Conservation (phyloP, 192 early-diverging fungal species). For the Phycomyces blakesleeanus region DNA sequence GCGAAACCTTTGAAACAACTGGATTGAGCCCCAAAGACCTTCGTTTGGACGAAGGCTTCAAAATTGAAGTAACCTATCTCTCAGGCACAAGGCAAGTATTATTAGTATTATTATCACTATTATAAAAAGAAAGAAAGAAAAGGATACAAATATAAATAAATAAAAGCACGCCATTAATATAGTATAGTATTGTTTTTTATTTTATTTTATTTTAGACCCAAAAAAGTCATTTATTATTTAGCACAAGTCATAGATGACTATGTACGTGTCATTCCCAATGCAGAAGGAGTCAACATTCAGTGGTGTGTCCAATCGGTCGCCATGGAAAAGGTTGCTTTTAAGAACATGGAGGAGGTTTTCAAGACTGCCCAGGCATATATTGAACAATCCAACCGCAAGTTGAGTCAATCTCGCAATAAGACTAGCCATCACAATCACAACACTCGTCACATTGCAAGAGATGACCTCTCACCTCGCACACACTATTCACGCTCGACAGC, state of each 20-base stretch:
- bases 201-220: constrained; percentile 48
- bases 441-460: background rate
- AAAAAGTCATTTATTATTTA: constrained; percentile 75
- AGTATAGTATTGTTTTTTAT: too few species aligned
- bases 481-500: background rate
- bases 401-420: constrained; percentile 19
- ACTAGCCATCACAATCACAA: background rate
- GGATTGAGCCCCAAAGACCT: constrained; percentile 69
- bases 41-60: constrained; percentile 67
- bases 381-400: constrained; percentile 44
- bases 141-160: too few species aligned
- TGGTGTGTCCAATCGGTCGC: constrained; percentile 71
- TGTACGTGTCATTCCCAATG: constrained; percentile 54
- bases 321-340: constrained; percentile 62
- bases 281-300: constrained; percentile 65
- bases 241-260: constrained; percentile 62
- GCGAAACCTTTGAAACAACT: constrained; percentile 70
- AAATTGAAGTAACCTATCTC: constrained; percentile 76
- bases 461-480: background rate
- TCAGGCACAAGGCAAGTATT: constrained; percentile 59
- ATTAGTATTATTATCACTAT: background rate
- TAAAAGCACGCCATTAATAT: background rate
- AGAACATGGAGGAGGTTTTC: constrained; percentile 83
- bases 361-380: constrained; percentile 63
- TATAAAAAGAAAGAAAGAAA: too few species aligned